phyloP scores from a whole-genome alignment of 73 alveolate species.

The Symbiodinium natans region DNA sequence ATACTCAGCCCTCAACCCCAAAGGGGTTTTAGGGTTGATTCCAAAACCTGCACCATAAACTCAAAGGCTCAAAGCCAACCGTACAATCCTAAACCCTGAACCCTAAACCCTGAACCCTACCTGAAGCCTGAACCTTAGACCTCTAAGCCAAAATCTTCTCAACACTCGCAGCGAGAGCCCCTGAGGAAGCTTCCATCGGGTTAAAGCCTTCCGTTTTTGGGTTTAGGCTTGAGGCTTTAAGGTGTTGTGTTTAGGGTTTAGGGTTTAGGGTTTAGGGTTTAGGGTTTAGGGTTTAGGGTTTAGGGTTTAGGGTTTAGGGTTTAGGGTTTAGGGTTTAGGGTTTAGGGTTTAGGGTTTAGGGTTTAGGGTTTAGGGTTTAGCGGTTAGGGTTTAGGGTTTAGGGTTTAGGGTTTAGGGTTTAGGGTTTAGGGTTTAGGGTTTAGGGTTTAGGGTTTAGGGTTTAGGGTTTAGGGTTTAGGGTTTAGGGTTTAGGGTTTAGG shows the following conservation, averaged over 20 bases:
- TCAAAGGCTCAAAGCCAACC: too few relatives aligned
- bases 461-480: background rate
- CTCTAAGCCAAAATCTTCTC: too few relatives aligned
- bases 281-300: slow-evolving; percentile 95
- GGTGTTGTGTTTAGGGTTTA: background rate
- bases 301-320: slow-evolving; percentile 95
- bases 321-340: slow-evolving; percentile 24
- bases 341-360: background rate
- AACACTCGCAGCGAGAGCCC: too few relatives aligned
- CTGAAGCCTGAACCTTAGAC: too few relatives aligned
- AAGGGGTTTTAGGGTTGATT: too few relatives aligned
- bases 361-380: background rate
- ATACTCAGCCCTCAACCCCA: too few relatives aligned
- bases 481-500: too few relatives aligned
- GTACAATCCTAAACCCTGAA: too few relatives aligned
- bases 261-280: slow-evolving; percentile 89
- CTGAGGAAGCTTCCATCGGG: too few relatives aligned
- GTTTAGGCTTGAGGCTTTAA: slow-evolving; percentile 13
- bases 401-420: slow-evolving; percentile 95
- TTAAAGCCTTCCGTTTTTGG: slow-evolving; percentile 59
- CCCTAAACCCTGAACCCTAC: too few relatives aligned
- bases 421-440: slow-evolving; percentile 95
- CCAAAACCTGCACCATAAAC: too few relatives aligned
- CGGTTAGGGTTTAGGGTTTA: slow-evolving; percentile 95
- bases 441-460: slow-evolving; percentile 25